Evolutionary conservation across 2,329 filamentous ascomycete genomes (phyloP).

Genomic region (Pyrenophora teres): DNA sequence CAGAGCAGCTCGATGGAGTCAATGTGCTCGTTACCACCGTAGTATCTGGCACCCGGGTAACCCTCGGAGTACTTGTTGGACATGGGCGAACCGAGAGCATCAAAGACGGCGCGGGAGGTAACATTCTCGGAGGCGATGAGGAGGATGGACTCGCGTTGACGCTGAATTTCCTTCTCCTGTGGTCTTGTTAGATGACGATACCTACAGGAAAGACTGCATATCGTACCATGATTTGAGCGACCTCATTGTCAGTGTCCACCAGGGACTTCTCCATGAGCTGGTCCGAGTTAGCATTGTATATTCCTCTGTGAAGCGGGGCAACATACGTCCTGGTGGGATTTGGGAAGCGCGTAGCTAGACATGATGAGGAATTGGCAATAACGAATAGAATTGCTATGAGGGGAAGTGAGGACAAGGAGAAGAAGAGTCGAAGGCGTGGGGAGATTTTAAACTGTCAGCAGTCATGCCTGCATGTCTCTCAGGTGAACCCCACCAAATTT

Average conservation of each 20-base stretch:
- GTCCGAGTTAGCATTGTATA: slow-evolving; percentile 45
- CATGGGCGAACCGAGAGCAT: slow-evolving; percentile 58
- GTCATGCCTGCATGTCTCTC: slow-evolving; percentile 8
- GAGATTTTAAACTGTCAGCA: slow-evolving; percentile 14
- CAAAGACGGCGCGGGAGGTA: slow-evolving; percentile 46
- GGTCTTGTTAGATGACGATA: slow-evolving; percentile 17
- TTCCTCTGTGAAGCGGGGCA: slow-evolving; percentile 30
- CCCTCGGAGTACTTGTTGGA: slow-evolving; percentile 98
- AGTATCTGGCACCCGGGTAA: slow-evolving; percentile 94
- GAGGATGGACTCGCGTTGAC: slow-evolving; percentile 97
- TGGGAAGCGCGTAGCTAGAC: slow-evolving; percentile 65
- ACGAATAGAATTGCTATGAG: background rate
- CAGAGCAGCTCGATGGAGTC: slow-evolving; percentile 88
- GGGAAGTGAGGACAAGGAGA: slow-evolving; percentile 1
- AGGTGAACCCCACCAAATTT: slow-evolving; percentile 28
- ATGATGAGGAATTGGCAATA: slow-evolving; percentile 27
- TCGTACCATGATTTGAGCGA: slow-evolving; percentile 90
- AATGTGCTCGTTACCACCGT: slow-evolving; percentile 95
- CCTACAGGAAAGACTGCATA: background rate
- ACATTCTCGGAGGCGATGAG: slow-evolving; percentile 49
- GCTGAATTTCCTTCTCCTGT: slow-evolving; percentile 89
- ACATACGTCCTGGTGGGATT: slow-evolving; percentile 68
- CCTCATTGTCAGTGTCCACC: slow-evolving; percentile 88
- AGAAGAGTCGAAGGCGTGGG: slow-evolving; percentile 3
- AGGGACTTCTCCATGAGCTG: slow-evolving; percentile 97